Evolutionary conservation across 768 basidiomycete species (phyloP), one percentile per base, ranked within the genome.

Genomic region (Rhodosporidiobolus sp.): DNA sequence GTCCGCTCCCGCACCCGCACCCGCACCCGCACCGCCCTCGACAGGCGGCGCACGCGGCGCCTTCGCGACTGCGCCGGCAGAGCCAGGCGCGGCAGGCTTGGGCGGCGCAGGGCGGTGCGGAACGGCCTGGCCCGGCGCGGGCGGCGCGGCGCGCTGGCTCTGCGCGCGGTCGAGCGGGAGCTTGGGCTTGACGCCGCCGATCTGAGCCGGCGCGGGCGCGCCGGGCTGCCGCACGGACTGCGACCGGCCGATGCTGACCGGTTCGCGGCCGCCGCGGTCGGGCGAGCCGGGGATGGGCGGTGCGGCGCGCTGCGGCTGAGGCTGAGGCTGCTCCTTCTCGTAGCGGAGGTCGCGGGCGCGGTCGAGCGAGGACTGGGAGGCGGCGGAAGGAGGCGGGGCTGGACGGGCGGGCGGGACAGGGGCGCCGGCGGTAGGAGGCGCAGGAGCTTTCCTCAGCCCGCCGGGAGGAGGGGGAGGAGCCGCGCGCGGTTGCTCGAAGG

Each of bases 131-230:
- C 89, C 88, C 53, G 86, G 80, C 8, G 85, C 84, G 53, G 87
- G 80, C 79, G 89, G 87, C 53, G 86, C 85, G n/a, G 86, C 84
- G 1, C 86, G 86, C 35, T 83, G 84, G 73, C 86, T 86, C 58
- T 81, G 80, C 81, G 80, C 71, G 80, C 63, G 72, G 76, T 64
- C 73, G 73, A 34, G 60, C 5, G 50, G 50, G 28, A 48, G 14
- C 30, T 65, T 73, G 45, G 75, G 54, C 67, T 22, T 68, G 74
- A 62, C 19, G 19, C 46, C 53, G 43, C 30, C 35, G 55, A 46
- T 50, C 62, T 50, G 14, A 20, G 69, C 45, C 34, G 34, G 19
- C 45, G 52, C 59, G 76, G 65, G n/a, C 79, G 17, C 0, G 77
- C 60, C 50, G 63, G 74, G 77, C 62, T 82, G 81, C 32, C 92